Evolutionary conservation across 2,329 filamentous ascomycete genomes (phyloP).

Genomic region (Diaporthe destruens): DNA sequence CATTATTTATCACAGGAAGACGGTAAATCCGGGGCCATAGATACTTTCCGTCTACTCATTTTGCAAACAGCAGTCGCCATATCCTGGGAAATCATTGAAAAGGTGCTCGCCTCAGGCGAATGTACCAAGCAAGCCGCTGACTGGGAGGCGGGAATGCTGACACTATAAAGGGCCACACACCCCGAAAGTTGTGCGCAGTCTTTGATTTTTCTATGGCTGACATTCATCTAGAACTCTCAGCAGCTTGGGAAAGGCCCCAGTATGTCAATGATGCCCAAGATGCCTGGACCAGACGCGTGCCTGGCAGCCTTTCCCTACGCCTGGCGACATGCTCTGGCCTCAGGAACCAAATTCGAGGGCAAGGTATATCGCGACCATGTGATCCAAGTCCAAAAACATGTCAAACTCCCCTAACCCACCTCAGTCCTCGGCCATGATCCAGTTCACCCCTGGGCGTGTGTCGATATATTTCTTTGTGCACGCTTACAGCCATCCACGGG

Average conservation of each 20-base stretch:
- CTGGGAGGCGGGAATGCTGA: slow-evolving; percentile 9
- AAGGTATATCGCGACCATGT: neutral
- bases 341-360: neutral
- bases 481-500: slow-evolving; percentile 11
- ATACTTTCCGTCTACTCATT: neutral
- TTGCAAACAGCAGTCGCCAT: neutral
- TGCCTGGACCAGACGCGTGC: neutral
- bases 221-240: neutral
- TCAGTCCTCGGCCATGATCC: neutral
- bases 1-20: neutral
- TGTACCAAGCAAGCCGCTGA: neutral
- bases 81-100: neutral
- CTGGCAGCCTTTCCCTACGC: neutral
- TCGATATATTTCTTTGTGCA: neutral
- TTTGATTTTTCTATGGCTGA: neutral
- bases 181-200: neutral
- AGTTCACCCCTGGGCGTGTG: neutral
- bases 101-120: neutral
- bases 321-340: too few relatives aligned
- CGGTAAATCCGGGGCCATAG: too few relatives aligned
- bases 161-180: neutral
- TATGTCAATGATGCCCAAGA: neutral
- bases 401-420: slow-evolving; percentile 14
- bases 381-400: neutral
- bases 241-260: neutral